Evolutionary conservation across 2,329 filamentous ascomycete species (phyloP).

Genomic region (Furcasterigmium sp.): DNA sequence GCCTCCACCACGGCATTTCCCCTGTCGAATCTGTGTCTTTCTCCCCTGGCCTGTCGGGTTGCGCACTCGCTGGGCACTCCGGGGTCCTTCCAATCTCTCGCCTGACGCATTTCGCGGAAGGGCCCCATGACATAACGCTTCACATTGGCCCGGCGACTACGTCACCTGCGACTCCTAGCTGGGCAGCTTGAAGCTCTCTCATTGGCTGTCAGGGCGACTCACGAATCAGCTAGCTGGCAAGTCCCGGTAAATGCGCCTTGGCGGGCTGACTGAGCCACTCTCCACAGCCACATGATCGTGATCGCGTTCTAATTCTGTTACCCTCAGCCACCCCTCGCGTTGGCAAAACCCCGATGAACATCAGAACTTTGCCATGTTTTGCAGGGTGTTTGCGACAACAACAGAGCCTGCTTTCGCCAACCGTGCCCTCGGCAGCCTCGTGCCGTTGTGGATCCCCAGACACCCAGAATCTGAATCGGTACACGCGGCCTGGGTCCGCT

Average conservation of each 20-base stretch:
- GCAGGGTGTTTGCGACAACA: no score
- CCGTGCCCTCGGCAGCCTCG: background rate
- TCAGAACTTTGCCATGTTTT: no score
- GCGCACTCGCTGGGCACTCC: no score
- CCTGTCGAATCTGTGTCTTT: background rate
- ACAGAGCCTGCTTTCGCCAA: no score
- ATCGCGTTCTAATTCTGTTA: background rate
- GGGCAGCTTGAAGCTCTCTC: background rate
- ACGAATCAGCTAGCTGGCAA: background rate
- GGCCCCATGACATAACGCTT: constrained; percentile 1
- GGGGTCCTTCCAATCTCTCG: no score
- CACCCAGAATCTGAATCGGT: background rate
- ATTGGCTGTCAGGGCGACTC: background rate
- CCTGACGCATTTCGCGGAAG: no score
- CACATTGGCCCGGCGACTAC: background rate
- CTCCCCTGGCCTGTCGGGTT: background rate
- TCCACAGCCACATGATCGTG: background rate
- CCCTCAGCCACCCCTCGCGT: background rate
- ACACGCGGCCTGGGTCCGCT: constrained; percentile 3
- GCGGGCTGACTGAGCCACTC: background rate
- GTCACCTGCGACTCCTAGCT: constrained; percentile 4
- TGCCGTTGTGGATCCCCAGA: background rate
- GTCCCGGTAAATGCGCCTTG: background rate
- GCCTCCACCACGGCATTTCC: background rate
- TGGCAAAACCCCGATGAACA: no score